phyloP scores from a whole-genome alignment of 2,329 filamentous ascomycete genomes.

The Cladophialophora bantiana region DNA sequence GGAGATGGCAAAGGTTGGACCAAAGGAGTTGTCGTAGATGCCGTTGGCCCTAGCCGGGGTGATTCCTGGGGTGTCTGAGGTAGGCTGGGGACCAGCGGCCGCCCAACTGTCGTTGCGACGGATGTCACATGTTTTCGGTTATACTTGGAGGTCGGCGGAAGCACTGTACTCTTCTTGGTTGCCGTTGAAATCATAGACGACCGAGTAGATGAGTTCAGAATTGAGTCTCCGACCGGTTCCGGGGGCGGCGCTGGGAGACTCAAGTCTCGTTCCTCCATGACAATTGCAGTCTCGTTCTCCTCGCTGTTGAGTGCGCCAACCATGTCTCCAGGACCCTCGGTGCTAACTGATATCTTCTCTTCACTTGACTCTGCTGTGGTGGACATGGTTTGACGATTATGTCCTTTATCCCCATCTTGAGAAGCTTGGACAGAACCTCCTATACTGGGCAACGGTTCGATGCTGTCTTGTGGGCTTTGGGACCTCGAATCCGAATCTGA shows the following conservation, averaged over 20 bases:
- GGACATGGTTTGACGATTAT: conserved; percentile 29
- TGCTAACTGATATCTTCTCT: conserved; percentile 34
- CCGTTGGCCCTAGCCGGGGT: conserved; percentile 23
- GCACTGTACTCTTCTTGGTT: conserved; percentile 24
- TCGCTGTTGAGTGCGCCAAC: conserved; percentile 26
- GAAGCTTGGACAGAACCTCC: conserved; percentile 5
- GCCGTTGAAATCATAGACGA: conserved; percentile 33
- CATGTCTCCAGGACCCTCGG: conserved; percentile 20
- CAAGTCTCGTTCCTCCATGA: conserved; percentile 27
- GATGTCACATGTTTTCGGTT: conserved; percentile 37
- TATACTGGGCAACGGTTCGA: conserved; percentile 29
- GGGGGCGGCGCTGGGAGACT: neutral
- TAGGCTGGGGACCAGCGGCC: conserved; percentile 28
- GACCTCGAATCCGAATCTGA: conserved; percentile 27
- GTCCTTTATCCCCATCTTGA: conserved; percentile 13
- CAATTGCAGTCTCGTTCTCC: conserved; percentile 27
- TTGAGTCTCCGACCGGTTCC: conserved; percentile 17
- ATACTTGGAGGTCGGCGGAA: conserved; percentile 40
- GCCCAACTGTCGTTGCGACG: conserved; percentile 18
- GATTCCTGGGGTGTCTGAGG: conserved; percentile 36
- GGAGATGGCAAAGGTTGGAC: conserved; percentile 25
- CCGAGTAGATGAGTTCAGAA: conserved; percentile 23
- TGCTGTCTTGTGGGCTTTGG: conserved; percentile 27
- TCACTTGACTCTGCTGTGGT: conserved; percentile 25
- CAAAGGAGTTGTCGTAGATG: conserved; percentile 6